Evolutionary conservation across 73 alveolate species (phyloP).

Genomic region (Tetrahymena borealis): DNA sequence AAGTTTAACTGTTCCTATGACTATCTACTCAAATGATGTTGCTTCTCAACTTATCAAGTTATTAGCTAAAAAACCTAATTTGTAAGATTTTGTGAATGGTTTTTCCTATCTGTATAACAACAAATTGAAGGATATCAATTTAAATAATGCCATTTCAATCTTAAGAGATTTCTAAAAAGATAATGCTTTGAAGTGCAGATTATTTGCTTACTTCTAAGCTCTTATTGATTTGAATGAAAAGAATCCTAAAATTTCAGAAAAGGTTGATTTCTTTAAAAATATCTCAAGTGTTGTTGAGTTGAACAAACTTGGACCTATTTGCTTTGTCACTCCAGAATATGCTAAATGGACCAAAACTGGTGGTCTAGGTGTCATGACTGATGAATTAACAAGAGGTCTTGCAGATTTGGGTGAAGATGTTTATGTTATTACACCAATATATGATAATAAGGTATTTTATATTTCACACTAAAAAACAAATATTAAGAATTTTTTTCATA

Average conservation of each 20-base stretch:
- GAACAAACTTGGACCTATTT: conserved; percentile 91
- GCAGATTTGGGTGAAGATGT: conserved; percentile 88
- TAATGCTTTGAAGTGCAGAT: conserved; percentile 27
- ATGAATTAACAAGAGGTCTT: conserved; percentile 89
- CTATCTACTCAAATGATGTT: conserved; percentile 28
- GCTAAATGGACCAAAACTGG: conserved; percentile 98
- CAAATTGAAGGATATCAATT: conserved; percentile 9
- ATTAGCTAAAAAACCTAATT: not conserved
- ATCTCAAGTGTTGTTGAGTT: conserved; percentile 52
- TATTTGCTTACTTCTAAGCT: conserved; percentile 37
- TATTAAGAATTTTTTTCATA: conserved; percentile 4
- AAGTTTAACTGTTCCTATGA: not conserved
- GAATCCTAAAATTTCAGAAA: not conserved
- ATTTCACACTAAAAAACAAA: not conserved
- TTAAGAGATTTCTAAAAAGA: conserved; percentile 21
- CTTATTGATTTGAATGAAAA: not conserved
- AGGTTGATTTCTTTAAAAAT: conserved; percentile 41
- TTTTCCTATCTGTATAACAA: conserved; percentile 4
- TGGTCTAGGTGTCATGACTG: conserved; percentile 98
- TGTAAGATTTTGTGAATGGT: conserved; percentile 29
- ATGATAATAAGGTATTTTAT: conserved; percentile 59
- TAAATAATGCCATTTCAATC: conserved; percentile 13
- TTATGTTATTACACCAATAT: conserved; percentile 92
- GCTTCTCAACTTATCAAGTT: conserved; percentile 22
- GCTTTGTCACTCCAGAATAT: conserved; percentile 91